Base-by-base conservation (phyloP, 139 green algal genomes). In the Chlorella vulgaris region DNA sequence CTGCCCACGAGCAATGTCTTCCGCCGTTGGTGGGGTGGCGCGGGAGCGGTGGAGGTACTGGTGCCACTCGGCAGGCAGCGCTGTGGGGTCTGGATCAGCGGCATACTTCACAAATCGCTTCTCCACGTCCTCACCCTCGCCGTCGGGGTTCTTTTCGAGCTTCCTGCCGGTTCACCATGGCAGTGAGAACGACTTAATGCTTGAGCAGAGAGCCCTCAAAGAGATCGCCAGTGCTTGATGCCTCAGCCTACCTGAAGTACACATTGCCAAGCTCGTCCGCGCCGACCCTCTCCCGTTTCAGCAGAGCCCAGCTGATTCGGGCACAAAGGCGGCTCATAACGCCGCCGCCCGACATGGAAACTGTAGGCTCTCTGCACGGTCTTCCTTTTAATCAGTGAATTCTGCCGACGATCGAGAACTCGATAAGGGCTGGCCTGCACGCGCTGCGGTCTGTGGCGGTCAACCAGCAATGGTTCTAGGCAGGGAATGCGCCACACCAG, bases 41-140 rank as follows among this genome's bases (percentile, higher is more conserved):
- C 85, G 69, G 7, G 81, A 58, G 40, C 53, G 61, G 47, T 76
- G 62, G 39, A 88, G 81, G 81, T 81, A 88, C 77, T 87, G 85
- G 43, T 69, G 51, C 85, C 85, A 88, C 53, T 79, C 73, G 28
- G 73, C 73, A 8, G 73, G 73, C 10, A 79, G 73, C 10, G 26
- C 6, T 0, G 53, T 68, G 35, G 73, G 73, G 36, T 79, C 73
- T 1, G 36, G 13, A 15, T 79, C 73, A 26, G 51, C 73, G 3
- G 35, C 35, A 36, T 60, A 82, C 82, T 81, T 50, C 18, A 89
- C 71, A 28, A 36, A 83, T 7, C 85, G 73, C 50, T 62, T 47
- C 74, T 88, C 82, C 6, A 85, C 67, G 1, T 66, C 62, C 35
- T 82, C 70, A 3, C 58, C 62, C 35, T 82, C 70, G 3, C 74